A percentile compares a stretch with the other conserved stretches of the same genome.
phyloP scores from a whole-genome alignment of 164 flowering plant species.

The Piper longum region DNA sequence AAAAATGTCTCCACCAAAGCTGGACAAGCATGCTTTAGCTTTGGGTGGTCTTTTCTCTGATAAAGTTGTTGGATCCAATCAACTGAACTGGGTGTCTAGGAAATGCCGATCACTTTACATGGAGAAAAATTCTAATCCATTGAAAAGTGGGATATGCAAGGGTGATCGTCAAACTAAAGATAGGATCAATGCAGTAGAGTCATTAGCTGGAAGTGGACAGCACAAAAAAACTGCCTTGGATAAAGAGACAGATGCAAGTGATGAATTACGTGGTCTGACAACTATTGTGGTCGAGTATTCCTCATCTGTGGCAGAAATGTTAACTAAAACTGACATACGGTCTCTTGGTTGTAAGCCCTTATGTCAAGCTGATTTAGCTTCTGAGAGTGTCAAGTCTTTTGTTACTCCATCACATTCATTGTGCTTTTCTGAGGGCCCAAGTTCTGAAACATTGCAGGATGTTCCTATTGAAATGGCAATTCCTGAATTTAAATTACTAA shows the following conservation, averaged over 20 bases:
- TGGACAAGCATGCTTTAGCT: conserved; percentile 39
- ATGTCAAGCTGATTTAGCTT: background rate
- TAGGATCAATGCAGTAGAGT: conserved; percentile 5
- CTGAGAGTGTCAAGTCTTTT: background rate
- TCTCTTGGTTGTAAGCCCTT: conserved; percentile 1
- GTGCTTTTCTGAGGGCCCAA: background rate
- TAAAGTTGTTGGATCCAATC: conserved; percentile 14
- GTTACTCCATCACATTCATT: too few relatives aligned
- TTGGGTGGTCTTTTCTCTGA: conserved; percentile 42
- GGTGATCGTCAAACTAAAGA: conserved; percentile 10
- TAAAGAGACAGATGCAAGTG: background rate
- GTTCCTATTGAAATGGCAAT: background rate
- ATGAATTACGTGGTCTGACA: background rate
- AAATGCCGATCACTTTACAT: conserved; percentile 51
- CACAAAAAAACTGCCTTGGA: conserved; percentile 4
- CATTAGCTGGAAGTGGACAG: conserved; percentile 4
- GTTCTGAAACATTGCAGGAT: background rate
- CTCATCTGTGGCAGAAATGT: background rate
- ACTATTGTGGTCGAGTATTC: background rate
- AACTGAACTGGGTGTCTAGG: conserved; percentile 48
- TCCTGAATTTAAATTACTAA: background rate
- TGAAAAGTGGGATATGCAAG: conserved; percentile 22
- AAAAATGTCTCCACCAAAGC: conserved; percentile 37
- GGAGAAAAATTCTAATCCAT: conserved; percentile 8
- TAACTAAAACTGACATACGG: conserved; percentile 3